These are phyloP conservation scores for Salvia sclarea DNA, from an alignment of 305 asterid genomes.

Conservation along the genomic window DNA sequence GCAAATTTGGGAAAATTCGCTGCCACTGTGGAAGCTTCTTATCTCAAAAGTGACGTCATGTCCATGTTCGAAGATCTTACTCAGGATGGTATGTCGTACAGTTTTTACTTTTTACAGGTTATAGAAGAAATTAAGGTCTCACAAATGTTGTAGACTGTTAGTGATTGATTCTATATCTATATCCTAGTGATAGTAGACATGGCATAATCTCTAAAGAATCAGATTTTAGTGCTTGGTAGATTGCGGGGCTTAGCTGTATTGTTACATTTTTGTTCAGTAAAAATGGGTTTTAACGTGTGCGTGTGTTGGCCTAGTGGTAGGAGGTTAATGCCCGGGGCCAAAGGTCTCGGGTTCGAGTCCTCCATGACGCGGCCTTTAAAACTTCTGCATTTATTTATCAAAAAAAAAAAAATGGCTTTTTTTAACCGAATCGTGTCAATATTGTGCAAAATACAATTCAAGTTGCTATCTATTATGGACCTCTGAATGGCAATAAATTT, in stretches of 20 bases:
- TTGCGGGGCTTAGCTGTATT: not conserved
- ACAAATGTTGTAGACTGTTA: not conserved
- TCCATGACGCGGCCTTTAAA: too few species aligned
- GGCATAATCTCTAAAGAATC: not conserved
- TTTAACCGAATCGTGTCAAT: not conserved
- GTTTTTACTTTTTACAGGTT: slow-evolving; percentile 9
- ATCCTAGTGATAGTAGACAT: not conserved
- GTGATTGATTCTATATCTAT: not conserved
- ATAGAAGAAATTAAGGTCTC: not conserved
- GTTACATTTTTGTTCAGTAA: not conserved
- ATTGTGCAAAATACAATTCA: not conserved
- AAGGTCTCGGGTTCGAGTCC: too few species aligned
- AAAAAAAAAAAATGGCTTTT: too few species aligned
- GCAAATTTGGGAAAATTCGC: slow-evolving; percentile 90
- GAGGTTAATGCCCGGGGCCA: too few species aligned
- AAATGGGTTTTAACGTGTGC: not conserved
- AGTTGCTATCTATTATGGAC: not conserved
- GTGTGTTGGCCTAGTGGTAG: too few species aligned
- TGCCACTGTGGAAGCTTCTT: slow-evolving; percentile 73
- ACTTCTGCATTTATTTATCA: too few species aligned
- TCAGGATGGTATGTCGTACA: slow-evolving; percentile 59
- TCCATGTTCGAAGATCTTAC: slow-evolving; percentile 89
- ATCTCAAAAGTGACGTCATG: slow-evolving; percentile 81
- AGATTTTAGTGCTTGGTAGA: not conserved
- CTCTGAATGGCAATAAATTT: not conserved